Percentiles rank a stretch among this genome's conserved stretches.
These are phyloP conservation scores for Moniliophthora roreri DNA, from an alignment of 1,284 basidiomycete genomes.

Conservation along the genomic window DNA sequence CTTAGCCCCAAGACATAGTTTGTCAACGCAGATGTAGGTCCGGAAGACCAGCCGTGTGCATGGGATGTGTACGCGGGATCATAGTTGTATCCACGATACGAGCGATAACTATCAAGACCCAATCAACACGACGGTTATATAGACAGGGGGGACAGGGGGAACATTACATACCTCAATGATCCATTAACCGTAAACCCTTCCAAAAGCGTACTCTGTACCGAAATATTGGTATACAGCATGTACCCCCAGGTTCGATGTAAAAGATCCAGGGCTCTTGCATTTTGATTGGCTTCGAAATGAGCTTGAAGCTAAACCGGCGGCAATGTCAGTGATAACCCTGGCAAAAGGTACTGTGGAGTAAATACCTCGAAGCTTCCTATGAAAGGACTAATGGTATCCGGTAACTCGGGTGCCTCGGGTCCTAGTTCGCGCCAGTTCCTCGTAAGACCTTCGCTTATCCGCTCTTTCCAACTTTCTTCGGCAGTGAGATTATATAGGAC, in stretches of 20 bases:
- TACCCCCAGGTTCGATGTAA: constrained; percentile 48
- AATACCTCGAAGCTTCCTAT: constrained; percentile 48
- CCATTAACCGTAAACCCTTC: constrained; percentile 50
- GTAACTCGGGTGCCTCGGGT: constrained; percentile 44
- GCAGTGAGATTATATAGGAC: constrained; percentile 43
- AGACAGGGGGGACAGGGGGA: background rate
- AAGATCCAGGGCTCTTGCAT: constrained; percentile 41
- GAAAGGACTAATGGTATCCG: constrained; percentile 49
- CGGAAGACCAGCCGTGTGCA: constrained; percentile 27
- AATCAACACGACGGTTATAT: constrained; percentile 1
- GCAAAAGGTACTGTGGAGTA: background rate
- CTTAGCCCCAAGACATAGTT: constrained; percentile 26
- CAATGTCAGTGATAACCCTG: background rate
- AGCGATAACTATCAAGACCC: constrained; percentile 33
- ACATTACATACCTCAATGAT: constrained; percentile 36
- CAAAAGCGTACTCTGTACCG: constrained; percentile 45
- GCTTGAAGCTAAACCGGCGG: constrained; percentile 42
- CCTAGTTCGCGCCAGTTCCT: constrained; percentile 45
- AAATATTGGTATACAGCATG: constrained; percentile 44
- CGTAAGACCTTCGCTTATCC: constrained; percentile 38
- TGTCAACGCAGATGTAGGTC: constrained; percentile 28
- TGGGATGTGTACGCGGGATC: constrained; percentile 40
- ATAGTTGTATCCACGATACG: constrained; percentile 42
- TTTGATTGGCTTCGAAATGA: constrained; percentile 46
- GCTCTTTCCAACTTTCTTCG: constrained; percentile 26